Percentiles rank a stretch among this genome's conserved stretches.
phyloP scores from a whole-genome alignment of 495 filamentous ascomycete genomes.

The Physcia stellaris region DNA sequence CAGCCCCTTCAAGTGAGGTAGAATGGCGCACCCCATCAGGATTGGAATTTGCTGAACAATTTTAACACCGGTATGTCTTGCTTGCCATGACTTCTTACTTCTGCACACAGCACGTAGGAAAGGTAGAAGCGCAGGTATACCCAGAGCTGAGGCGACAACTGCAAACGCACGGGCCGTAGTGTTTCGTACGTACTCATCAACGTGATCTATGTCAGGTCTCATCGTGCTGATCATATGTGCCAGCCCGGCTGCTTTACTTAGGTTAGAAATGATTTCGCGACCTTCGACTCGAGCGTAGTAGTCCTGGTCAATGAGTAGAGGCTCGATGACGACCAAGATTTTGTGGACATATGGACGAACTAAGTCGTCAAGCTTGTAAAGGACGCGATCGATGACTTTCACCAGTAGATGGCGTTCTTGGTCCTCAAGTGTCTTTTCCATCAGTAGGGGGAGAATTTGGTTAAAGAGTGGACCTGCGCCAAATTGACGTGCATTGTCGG shows the following conservation, averaged over 20 bases:
- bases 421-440: slow-evolving; percentile 98
- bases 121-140: slow-evolving; percentile 87
- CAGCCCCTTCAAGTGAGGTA: slow-evolving; percentile 89
- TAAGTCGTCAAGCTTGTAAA: slow-evolving; percentile 96
- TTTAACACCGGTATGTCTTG: slow-evolving; percentile 97
- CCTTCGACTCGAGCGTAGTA: slow-evolving; percentile 98
- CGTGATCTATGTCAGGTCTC: slow-evolving; percentile 97
- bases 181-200: slow-evolving; percentile 98
- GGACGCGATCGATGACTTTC: slow-evolving; percentile 96
- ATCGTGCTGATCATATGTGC: slow-evolving; percentile 99
- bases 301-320: slow-evolving; percentile 95
- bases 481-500: slow-evolving; percentile 94
- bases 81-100: slow-evolving; percentile 98
- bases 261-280: slow-evolving; percentile 95
- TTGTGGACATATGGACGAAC: slow-evolving; percentile 96
- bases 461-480: slow-evolving; percentile 92
- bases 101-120: slow-evolving; percentile 92
- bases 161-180: slow-evolving; percentile 96
- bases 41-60: slow-evolving; percentile 99
- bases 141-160: slow-evolving; percentile 91
- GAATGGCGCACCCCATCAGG: slow-evolving; percentile 92
- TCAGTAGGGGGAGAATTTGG: slow-evolving; percentile 90
- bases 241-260: slow-evolving; percentile 91
- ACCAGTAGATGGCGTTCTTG: slow-evolving; percentile 97
- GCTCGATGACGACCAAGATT: slow-evolving; percentile 98